A percentile compares a stretch with the other conserved stretches of the same genome.
Evolutionary conservation across 78 protist genomes (phyloP).

Genomic region (Isochrysis galbana): DNA sequence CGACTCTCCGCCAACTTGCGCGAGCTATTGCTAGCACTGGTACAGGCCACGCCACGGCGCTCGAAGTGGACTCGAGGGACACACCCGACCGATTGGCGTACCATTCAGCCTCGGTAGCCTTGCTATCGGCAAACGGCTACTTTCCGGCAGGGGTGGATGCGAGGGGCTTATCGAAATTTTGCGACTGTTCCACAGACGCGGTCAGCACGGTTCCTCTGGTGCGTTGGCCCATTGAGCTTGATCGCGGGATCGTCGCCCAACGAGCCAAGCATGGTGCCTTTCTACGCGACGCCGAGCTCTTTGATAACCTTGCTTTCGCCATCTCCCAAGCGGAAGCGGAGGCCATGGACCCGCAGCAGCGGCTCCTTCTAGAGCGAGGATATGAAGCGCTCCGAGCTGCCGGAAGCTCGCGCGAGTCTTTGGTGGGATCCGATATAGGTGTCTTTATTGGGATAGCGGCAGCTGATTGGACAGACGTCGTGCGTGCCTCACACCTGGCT

Average conservation of each 20-base stretch:
- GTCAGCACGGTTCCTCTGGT: neutral
- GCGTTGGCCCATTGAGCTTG: neutral
- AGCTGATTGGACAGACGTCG: neutral
- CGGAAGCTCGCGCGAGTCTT: neutral
- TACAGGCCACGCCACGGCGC: too few relatives aligned
- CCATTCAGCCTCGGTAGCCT: too few relatives aligned
- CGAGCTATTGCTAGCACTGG: neutral
- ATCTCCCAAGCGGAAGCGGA: slow-evolving; percentile 3
- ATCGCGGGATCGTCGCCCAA: neutral
- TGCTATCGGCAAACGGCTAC: neutral
- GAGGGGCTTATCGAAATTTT: neutral
- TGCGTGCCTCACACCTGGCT: neutral
- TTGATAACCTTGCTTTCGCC: neutral
- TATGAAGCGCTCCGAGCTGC: neutral
- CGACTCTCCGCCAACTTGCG: neutral
- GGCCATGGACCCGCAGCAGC: slow-evolving; percentile 29
- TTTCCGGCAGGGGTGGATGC: neutral
- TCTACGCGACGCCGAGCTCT: neutral
- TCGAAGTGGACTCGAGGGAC: too few relatives aligned
- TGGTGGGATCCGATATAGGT: neutral
- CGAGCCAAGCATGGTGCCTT: neutral
- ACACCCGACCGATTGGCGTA: too few relatives aligned
- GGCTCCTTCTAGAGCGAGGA: neutral
- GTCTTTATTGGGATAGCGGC: slow-evolving; percentile 1
- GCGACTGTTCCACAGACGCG: neutral